phyloP scores from a whole-genome alignment of 1,139 yeast species.

The Suhomyces chickasaworum region DNA sequence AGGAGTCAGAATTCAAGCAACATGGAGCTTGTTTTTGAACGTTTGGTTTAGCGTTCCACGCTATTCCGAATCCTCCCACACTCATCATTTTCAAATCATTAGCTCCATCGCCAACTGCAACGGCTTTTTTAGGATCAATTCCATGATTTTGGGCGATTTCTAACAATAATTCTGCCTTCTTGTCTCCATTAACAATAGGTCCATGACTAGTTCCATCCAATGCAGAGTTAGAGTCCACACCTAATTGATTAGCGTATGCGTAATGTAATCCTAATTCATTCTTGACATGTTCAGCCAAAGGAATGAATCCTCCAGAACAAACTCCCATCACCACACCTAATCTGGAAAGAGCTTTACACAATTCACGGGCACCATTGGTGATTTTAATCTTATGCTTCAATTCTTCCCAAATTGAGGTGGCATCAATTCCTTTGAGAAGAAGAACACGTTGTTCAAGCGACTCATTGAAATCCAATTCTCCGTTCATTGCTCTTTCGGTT shows the following conservation, averaged over 20 bases:
- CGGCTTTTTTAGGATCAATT: constrained; percentile 57
- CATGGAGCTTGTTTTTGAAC: constrained; percentile 85
- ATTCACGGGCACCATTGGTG: constrained; percentile 81
- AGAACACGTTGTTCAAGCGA: constrained; percentile 75
- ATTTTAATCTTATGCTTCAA: constrained; percentile 67
- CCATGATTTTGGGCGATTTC: constrained; percentile 66
- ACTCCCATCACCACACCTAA: constrained; percentile 78
- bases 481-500: constrained; percentile 96
- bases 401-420: constrained; percentile 74
- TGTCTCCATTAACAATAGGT: constrained; percentile 80
- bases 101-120: constrained; percentile 98
- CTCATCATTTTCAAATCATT: constrained; percentile 94
- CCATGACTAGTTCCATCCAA: constrained; percentile 67
- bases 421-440: constrained; percentile 77
- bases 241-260: constrained; percentile 81
- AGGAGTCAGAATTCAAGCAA: constrained; percentile 67
- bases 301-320: constrained; percentile 92
- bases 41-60: constrained; percentile 96
- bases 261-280: constrained; percentile 72
- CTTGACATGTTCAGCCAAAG: constrained; percentile 78
- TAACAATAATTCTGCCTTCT: constrained; percentile 72
- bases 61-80: constrained; percentile 90
- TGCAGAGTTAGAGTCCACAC: constrained; percentile 58
- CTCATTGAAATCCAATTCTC: constrained; percentile 88
- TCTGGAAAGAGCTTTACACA: constrained; percentile 61